These are phyloP conservation scores for Aspergillus melleus DNA, from an alignment of 2,329 filamentous ascomycete species.

Conservation along the genomic window DNA sequence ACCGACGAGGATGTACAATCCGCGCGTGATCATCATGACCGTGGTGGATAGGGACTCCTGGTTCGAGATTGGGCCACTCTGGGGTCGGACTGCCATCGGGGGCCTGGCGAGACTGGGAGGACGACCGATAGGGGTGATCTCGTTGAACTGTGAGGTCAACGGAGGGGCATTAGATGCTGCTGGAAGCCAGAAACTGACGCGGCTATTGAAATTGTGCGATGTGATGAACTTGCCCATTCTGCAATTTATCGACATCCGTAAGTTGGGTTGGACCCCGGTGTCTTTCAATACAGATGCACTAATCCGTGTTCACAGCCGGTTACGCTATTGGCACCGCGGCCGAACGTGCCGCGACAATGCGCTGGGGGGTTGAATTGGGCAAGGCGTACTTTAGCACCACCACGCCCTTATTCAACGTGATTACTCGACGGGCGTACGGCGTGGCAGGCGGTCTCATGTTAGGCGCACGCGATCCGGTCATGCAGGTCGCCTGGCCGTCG, in stretches of 20 bases:
- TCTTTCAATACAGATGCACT: not conserved
- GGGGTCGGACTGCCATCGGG: constrained; percentile 62
- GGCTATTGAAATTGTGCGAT: constrained; percentile 63
- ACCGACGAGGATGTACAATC: constrained; percentile 61
- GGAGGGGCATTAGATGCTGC: constrained; percentile 62
- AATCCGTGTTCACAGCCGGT: constrained; percentile 40
- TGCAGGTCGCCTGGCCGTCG: constrained; percentile 64
- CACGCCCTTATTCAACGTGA: constrained; percentile 63
- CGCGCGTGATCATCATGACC: constrained; percentile 56
- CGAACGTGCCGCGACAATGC: constrained; percentile 64
- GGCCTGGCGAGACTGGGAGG: constrained; percentile 61
- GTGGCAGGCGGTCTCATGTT: constrained; percentile 67
- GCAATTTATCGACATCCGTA: constrained; percentile 63
- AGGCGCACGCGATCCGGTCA: constrained; percentile 60
- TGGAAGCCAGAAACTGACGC: constrained; percentile 61
- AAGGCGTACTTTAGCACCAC: constrained; percentile 64
- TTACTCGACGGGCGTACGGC: constrained; percentile 61
- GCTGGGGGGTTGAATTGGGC: constrained; percentile 62
- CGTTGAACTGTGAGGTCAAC: constrained; percentile 62
- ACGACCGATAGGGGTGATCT: constrained; percentile 59
- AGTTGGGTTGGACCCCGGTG: constrained; percentile 17
- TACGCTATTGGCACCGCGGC: constrained; percentile 65
- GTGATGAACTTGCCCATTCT: constrained; percentile 65
- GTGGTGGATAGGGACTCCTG: constrained; percentile 58
- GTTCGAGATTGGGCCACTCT: constrained; percentile 65